phyloP scores from a whole-genome alignment of 768 basidiomycete genomes.

The Suillus placidus region DNA sequence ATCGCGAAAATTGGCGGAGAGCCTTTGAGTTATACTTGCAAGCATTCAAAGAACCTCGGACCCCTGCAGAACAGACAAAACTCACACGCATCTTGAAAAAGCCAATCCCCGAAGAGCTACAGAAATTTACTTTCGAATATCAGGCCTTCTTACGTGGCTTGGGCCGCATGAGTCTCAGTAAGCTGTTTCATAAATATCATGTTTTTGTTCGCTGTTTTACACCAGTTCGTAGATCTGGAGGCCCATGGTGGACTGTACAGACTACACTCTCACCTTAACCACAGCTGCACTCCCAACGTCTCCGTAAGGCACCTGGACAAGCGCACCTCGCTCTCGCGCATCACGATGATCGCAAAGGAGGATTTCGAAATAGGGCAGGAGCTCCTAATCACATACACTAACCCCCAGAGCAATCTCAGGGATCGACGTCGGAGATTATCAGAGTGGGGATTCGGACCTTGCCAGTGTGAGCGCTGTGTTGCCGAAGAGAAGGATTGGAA shows the following conservation, averaged over 20 bases:
- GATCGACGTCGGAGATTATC: constrained; percentile 55
- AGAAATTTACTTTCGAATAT: constrained; percentile 69
- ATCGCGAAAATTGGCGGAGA: constrained; percentile 67
- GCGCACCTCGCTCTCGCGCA: constrained; percentile 68
- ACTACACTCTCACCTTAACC: constrained; percentile 87
- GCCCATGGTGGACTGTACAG: constrained; percentile 85
- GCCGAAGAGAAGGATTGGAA: constrained; percentile 49
- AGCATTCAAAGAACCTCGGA: constrained; percentile 64
- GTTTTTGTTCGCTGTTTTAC: constrained; percentile 10
- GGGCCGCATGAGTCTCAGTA: constrained; percentile 82
- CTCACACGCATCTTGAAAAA: constrained; percentile 57
- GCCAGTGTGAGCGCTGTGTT: constrained; percentile 68
- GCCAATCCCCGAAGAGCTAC: constrained; percentile 49
- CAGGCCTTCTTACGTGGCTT: constrained; percentile 73
- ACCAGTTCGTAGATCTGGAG: constrained; percentile 61
- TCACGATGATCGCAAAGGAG: constrained; percentile 70
- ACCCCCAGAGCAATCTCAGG: constrained; percentile 47
- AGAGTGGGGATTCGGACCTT: constrained; percentile 78
- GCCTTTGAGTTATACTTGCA: constrained; percentile 59
- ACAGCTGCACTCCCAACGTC: constrained; percentile 78
- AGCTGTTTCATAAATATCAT: constrained; percentile 30
- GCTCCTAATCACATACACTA: constrained; percentile 76
- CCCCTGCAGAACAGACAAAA: constrained; percentile 54
- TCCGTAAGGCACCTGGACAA: constrained; percentile 78
- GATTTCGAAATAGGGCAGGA: constrained; percentile 74